Percentiles rank a stretch among this genome's conserved stretches.
These are phyloP conservation scores for Lodderomyces parapsilosis DNA, from an alignment of 1,139 yeast species.

Conservation along the genomic window DNA sequence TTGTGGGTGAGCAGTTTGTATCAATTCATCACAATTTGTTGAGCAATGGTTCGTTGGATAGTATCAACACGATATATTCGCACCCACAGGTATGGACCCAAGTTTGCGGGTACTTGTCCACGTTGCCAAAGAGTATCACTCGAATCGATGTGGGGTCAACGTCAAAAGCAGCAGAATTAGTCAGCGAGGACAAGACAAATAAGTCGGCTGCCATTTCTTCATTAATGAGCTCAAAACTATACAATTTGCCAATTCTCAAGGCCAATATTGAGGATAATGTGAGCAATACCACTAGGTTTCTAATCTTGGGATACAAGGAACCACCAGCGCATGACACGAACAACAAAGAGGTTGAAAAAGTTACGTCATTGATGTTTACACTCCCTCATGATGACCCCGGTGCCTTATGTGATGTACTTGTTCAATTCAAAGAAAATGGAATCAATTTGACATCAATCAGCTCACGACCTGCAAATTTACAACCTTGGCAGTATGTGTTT, in stretches of 20 bases:
- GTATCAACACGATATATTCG: constrained; percentile 64
- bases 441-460: constrained; percentile 70
- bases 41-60: constrained; percentile 44
- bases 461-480: constrained; percentile 64
- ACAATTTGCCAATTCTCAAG: constrained; percentile 56
- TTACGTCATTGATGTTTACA: constrained; percentile 65
- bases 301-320: constrained; percentile 51
- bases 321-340: constrained; percentile 9
- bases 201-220: constrained; percentile 49
- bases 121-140: constrained; percentile 36
- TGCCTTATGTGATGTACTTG: constrained; percentile 66
- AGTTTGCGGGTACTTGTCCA: constrained; percentile 53
- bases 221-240: constrained; percentile 61
- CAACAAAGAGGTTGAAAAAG: constrained; percentile 8
- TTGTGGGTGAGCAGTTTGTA: constrained; percentile 80
- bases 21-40: constrained; percentile 78
- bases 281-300: constrained; percentile 82
- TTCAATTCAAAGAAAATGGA: constrained; percentile 53
- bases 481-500: constrained; percentile 83
- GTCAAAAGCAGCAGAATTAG: constrained; percentile 76
- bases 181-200: constrained; percentile 38
- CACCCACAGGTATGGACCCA: constrained; percentile 99
- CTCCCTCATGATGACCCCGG: constrained; percentile 73
- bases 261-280: constrained; percentile 65
- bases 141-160: constrained; percentile 74